These are phyloP conservation scores for Cronartium quercuum DNA, from an alignment of 1,284 basidiomycete species.

Conservation along the genomic window DNA sequence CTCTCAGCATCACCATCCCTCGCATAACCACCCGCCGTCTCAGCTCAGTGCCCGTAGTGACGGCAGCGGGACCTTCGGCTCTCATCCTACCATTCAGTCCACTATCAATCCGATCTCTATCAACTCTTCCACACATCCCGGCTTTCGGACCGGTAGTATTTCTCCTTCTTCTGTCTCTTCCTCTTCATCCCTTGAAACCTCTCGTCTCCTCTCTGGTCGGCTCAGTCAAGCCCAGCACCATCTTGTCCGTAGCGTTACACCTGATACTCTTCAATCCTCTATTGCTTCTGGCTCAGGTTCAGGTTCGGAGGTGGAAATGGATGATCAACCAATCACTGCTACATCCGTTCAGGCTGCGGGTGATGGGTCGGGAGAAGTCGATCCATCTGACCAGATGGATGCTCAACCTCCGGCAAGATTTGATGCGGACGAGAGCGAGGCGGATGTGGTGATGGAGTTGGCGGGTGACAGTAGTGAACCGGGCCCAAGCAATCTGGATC, in stretches of 20 bases:
- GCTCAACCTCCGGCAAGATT: too few species aligned
- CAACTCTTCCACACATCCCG: slow-evolving; percentile 9
- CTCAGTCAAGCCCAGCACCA: slow-evolving; percentile 16
- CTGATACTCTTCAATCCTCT: slow-evolving; percentile 5
- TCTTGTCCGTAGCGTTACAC: not conserved
- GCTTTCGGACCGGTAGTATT: slow-evolving; percentile 27
- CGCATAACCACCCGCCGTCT: not conserved
- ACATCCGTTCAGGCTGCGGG: not conserved
- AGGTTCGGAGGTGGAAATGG: not conserved
- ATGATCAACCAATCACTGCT: not conserved
- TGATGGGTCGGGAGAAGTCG: not conserved
- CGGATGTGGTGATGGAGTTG: slow-evolving; percentile 35
- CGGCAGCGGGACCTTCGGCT: not conserved
- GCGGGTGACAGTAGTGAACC: slow-evolving; percentile 7
- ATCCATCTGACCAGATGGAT: not conserved
- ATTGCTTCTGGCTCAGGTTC: not conserved
- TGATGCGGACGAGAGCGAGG: slow-evolving; percentile 35
- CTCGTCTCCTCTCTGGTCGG: slow-evolving; percentile 7
- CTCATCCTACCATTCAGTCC: not conserved
- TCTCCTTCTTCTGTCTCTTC: slow-evolving; percentile 38
- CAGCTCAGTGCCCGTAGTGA: not conserved
- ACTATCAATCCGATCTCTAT: not conserved
- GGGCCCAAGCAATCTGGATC: slow-evolving; percentile 23
- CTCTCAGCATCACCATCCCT: not conserved
- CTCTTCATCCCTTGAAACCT: slow-evolving; percentile 25